Conservation (phyloP, 331 rosid genomes). For the Cydonia oblonga region DNA sequence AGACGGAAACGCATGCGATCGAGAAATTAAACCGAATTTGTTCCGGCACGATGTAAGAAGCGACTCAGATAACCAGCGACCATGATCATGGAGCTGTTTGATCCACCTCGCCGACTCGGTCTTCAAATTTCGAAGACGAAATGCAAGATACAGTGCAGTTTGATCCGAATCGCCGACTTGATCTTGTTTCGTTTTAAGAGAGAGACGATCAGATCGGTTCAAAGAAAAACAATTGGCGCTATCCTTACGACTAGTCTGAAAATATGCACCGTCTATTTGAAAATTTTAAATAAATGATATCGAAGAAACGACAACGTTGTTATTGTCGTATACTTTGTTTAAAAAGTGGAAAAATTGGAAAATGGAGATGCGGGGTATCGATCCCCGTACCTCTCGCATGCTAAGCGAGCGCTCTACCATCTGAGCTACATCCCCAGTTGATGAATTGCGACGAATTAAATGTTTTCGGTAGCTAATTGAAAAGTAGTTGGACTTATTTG, state of each 20-base stretch:
- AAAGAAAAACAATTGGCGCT: neutral
- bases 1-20: neutral
- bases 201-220: neutral
- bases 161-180: neutral
- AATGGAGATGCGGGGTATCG: constrained; percentile 92
- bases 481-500: no score
- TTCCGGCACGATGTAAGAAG: neutral
- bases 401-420: constrained; percentile 99
- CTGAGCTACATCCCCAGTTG: constrained; percentile 72
- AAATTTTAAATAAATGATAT: neutral
- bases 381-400: constrained; percentile 99
- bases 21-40: neutral
- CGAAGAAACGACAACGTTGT: neutral
- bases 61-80: neutral
- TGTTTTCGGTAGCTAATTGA: no score
- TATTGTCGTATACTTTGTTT: neutral
- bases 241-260: neutral
- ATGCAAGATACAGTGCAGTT: neutral
- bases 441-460: accelerated
- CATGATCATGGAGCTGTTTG: neutral
- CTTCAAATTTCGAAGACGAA: neutral
- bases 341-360: no score
- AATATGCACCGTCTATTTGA: neutral
- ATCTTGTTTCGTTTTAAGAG: neutral
- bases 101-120: neutral